phyloP scores from a whole-genome alignment of 768 basidiomycete species.

The Collybiopsis confluens region DNA sequence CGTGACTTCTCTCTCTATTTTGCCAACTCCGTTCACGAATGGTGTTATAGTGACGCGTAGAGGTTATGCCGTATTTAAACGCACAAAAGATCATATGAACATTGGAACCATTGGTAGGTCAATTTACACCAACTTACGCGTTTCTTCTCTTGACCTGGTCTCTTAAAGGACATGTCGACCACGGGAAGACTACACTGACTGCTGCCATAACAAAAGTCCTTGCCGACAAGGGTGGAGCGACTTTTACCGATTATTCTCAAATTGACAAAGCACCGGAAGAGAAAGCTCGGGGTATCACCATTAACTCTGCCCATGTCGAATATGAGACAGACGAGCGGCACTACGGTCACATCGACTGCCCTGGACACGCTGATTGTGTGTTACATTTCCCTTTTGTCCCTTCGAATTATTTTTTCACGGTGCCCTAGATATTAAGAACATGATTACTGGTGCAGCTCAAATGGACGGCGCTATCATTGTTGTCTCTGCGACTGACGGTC shows the following conservation, averaged over 20 bases:
- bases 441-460: slow-evolving; percentile 98
- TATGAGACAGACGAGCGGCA: slow-evolving; percentile 90
- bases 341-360: slow-evolving; percentile 98
- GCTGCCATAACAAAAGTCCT: slow-evolving; percentile 95
- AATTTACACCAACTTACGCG: slow-evolving; percentile 13
- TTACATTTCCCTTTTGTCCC: slow-evolving; percentile 11
- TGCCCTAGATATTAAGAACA: slow-evolving; percentile 84
- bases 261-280: slow-evolving; percentile 99
- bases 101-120: slow-evolving; percentile 84
- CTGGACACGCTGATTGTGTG: slow-evolving; percentile 92
- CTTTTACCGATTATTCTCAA: slow-evolving; percentile 92
- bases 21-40: neutral
- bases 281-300: slow-evolving; percentile 99
- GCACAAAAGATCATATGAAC: slow-evolving; percentile 89
- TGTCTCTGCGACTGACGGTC: slow-evolving; percentile 97
- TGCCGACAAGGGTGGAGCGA: slow-evolving; percentile 67
- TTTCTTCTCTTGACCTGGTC: slow-evolving; percentile 1
- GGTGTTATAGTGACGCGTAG: slow-evolving; percentile 44
- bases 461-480: slow-evolving; percentile 97
- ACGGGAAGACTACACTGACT: slow-evolving; percentile 97
- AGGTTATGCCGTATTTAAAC: slow-evolving; percentile 76
- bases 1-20: slow-evolving; percentile 16
- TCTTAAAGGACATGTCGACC: slow-evolving; percentile 82
- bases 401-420: slow-evolving; percentile 10
- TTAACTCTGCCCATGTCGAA: slow-evolving; percentile 98